Conservation (phyloP, 179 eudicot genomes). For the Spergularia azorica region DNA sequence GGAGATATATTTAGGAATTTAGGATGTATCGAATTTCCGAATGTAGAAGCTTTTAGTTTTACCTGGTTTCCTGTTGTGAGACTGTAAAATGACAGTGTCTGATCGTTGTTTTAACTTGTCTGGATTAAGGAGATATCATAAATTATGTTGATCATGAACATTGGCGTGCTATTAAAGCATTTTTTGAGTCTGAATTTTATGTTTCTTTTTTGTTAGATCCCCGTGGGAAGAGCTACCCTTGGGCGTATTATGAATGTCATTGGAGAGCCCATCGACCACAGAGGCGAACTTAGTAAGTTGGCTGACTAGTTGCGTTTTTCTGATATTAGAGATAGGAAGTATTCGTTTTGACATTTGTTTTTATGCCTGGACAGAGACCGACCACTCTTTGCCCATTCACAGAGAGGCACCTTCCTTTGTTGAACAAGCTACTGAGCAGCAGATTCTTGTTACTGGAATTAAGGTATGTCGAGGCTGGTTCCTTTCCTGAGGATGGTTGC, state of each 20-base stretch:
- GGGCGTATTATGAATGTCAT: constrained; percentile 99
- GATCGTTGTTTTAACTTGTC: no score
- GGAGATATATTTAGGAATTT: no score
- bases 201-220: constrained; percentile 51
- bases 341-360: constrained; percentile 14
- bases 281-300: constrained; percentile 84
- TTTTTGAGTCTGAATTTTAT: background rate
- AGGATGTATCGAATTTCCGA: no score
- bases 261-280: constrained; percentile 96
- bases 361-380: constrained; percentile 57
- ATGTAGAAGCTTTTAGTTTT: no score
- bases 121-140: no score
- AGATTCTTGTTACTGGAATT: constrained; percentile 97
- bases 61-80: no score
- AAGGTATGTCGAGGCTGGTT: constrained; percentile 48
- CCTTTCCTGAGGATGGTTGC: background rate
- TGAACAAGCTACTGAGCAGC: constrained; percentile 96
- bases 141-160: no score
- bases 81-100: no score
- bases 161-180: background rate
- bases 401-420: constrained; percentile 98
- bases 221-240: constrained; percentile 99
- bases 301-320: background rate
- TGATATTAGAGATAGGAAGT: background rate
- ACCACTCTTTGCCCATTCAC: constrained; percentile 89